Conservation (phyloP, 2,329 filamentous ascomycete species). For the Cladosporium sp. region DNA sequence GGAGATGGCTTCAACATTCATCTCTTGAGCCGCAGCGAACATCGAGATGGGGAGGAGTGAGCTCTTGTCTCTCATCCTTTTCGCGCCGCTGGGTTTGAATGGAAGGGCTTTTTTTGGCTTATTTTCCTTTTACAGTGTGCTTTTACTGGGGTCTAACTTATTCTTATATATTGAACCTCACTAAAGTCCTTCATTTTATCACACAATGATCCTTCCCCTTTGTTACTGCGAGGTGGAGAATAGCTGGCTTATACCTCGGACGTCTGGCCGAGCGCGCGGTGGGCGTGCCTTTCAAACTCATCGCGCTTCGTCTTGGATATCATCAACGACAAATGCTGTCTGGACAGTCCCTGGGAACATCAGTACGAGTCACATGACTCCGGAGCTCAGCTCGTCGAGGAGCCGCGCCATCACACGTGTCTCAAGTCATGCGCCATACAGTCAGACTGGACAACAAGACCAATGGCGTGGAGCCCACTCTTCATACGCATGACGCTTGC, state of each 20-base stretch:
- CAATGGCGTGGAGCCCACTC: not conserved
- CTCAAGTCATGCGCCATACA: no score
- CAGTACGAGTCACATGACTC: no score
- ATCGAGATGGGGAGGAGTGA: not conserved
- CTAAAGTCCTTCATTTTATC: conserved; percentile 8
- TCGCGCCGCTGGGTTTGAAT: conserved; percentile 4
- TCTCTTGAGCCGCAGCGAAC: conserved; percentile 10
- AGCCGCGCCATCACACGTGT: no score
- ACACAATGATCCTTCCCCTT: not conserved
- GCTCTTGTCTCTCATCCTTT: not conserved
- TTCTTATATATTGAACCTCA: conserved; percentile 1
- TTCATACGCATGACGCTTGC: not conserved
- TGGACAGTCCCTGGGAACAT: no score
- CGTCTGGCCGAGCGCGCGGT: no score
- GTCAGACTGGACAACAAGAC: no score
- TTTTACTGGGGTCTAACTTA: conserved; percentile 5
- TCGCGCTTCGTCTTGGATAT: no score
- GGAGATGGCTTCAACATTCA: conserved; percentile 22
- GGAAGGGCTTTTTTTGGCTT: conserved; percentile 1
- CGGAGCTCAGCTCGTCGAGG: no score
- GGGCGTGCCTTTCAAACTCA: no score
- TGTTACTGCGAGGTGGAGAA: no score
- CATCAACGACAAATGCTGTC: no score
- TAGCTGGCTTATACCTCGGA: no score
- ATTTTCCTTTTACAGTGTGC: not conserved